Base-by-base conservation (phyloP, 352 stramenopile genomes). In the Saprolegnia diclina region DNA sequence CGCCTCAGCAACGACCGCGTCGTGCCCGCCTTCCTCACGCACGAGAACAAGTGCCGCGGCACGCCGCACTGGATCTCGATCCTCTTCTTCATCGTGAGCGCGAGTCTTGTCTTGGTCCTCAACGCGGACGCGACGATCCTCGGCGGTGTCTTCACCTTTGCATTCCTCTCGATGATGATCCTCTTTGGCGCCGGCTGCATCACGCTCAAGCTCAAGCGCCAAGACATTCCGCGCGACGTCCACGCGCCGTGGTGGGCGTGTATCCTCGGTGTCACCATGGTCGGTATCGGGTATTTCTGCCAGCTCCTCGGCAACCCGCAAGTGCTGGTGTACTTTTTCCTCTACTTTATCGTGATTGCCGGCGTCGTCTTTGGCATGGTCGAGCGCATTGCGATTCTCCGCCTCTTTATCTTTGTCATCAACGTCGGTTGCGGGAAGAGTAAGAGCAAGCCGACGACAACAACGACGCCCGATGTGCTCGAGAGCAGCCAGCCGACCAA, bases 161-260 rank as follows among this genome's bases (percentile, higher is more conserved):
- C 90, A 6, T 98, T 97, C 66, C 72, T 98, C 6, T 81, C 81
- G 0, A 87, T 98, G 13, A 97, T 98, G 90, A 83, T 80, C 24
- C 80, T 97, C 26, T 98, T 97, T 57, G 89, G 88, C 7, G 83
- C 91, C 59, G 91, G 91, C 9, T 96, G 88, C 70, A 95, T 97
- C 70, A 50, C 97, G 37, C 84, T 98, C 44, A 97, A 97, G 73
- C 76, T 96, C 56, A 98, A 98, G 76, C 79, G 92, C 24, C 86
- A 92, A 72, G 80, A 88, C 26, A 91, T 98, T 45, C 91, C 90
- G 13, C 79, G 92, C n/a, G 86, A 94, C 29, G 81, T 95, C 16
- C 77, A 86, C 35, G 88, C 89, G 22, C 82, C 85, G 32, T 96
- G 90, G 86, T 85, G 87, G 79, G 83, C 78, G 68, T 90, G 82